Evolutionary conservation across 495 filamentous ascomycete species (phyloP).

Genomic region (Penicillium bialowiezense): DNA sequence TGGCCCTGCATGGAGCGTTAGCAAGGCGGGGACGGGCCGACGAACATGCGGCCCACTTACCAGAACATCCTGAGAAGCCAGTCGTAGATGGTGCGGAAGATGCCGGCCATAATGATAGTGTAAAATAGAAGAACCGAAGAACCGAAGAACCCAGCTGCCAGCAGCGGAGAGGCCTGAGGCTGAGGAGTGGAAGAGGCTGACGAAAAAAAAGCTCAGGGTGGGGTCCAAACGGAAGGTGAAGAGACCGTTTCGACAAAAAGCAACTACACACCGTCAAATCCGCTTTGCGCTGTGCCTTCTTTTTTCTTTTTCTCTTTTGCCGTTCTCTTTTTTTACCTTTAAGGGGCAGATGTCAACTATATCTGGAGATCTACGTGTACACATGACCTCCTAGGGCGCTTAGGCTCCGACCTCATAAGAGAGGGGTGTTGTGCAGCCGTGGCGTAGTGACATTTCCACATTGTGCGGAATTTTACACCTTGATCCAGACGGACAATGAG

Average conservation of each 20-base stretch:
- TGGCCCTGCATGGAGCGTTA: conserved; percentile 64
- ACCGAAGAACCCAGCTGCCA: conserved; percentile 4
- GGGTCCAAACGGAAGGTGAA: neutral
- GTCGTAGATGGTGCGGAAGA: conserved; percentile 95
- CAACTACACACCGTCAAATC: no score
- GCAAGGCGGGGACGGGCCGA: conserved; percentile 38
- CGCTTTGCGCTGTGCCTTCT: no score
- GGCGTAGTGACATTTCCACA: neutral
- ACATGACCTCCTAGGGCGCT: conserved; percentile 40
- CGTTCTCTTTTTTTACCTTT: no score
- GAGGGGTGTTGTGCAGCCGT: conserved; percentile 2
- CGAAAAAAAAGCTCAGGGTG: conserved; percentile 1
- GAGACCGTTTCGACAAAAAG: no score
- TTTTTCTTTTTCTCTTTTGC: no score
- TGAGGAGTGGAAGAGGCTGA: neutral
- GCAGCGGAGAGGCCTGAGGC: conserved; percentile 3
- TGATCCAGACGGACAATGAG: no score
- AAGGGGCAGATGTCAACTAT: neutral
- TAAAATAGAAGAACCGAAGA: neutral
- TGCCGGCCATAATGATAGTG: conserved; percentile 65
- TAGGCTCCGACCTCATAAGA: conserved; percentile 20
- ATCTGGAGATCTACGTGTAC: conserved; percentile 23
- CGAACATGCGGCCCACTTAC: conserved; percentile 59
- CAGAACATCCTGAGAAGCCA: conserved; percentile 97
- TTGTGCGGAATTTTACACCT: neutral